Conservation (phyloP, 2,329 filamentous ascomycete species). For the Calonectria ilicicola region DNA sequence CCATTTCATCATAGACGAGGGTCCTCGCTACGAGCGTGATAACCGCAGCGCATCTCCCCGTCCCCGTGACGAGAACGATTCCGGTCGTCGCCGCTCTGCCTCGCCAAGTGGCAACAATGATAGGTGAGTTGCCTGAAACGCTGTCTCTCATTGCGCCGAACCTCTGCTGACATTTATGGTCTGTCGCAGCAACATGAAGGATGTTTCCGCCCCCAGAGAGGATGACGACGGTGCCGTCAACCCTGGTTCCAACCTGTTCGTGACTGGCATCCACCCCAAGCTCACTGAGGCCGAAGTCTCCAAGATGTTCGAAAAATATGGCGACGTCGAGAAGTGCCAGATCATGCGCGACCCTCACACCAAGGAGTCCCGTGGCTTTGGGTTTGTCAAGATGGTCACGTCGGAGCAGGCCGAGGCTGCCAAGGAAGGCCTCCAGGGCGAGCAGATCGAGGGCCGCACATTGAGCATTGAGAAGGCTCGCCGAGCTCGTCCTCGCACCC, state of each 20-base stretch:
- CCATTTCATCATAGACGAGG: conserved; percentile 62
- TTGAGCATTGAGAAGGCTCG: conserved; percentile 99
- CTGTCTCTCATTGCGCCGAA: neutral
- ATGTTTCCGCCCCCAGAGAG: conserved; percentile 62
- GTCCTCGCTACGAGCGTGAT: conserved; percentile 74
- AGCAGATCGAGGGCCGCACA: conserved; percentile 93
- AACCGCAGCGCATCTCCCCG: conserved; percentile 76
- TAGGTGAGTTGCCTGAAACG: conserved; percentile 34
- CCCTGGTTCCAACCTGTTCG: conserved; percentile 97
- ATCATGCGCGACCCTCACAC: conserved; percentile 99
- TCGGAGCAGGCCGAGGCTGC: conserved; percentile 96
- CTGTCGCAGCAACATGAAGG: conserved; percentile 60
- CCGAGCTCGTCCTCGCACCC: conserved; percentile 92
- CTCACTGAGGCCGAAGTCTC: conserved; percentile 91
- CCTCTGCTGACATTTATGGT: conserved; percentile 21
- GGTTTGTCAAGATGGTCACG: conserved; percentile 99
- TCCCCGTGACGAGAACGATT: conserved; percentile 71
- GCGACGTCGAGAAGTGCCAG: conserved; percentile 98
- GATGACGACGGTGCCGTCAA: conserved; percentile 88
- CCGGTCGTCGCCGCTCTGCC: conserved; percentile 70
- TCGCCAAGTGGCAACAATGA: conserved; percentile 66
- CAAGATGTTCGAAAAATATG: conserved; percentile 98
- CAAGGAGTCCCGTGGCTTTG: conserved; percentile 98
- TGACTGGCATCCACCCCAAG: conserved; percentile 96
- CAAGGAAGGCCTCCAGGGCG: conserved; percentile 94